These are phyloP conservation scores for Elsinoe australis DNA, from an alignment of 2,329 filamentous ascomycete species.

Conservation along the genomic window DNA sequence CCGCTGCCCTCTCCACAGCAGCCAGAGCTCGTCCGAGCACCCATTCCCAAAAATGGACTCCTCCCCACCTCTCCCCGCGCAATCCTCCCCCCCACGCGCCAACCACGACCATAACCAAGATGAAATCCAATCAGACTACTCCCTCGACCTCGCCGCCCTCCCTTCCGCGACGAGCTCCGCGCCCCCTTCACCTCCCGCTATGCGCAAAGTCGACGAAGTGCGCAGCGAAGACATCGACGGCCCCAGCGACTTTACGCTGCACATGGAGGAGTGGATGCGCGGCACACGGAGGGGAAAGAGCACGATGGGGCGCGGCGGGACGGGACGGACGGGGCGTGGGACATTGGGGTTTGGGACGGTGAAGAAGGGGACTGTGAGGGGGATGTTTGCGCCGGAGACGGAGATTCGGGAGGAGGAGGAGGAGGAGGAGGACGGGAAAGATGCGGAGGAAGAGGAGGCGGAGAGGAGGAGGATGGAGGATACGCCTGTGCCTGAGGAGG, in stretches of 20 bases:
- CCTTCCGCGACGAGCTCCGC: slow-evolving; percentile 24
- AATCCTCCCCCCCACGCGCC: slow-evolving; percentile 2
- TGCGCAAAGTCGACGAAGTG: slow-evolving; percentile 23
- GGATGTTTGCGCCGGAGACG: not conserved
- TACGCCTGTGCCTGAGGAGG: slow-evolving; percentile 1
- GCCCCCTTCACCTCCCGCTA: slow-evolving; percentile 22
- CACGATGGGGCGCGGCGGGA: not conserved
- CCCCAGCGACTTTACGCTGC: slow-evolving; percentile 33
- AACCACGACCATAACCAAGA: no score
- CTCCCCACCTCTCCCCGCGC: slow-evolving; percentile 4
- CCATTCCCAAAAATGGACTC: not conserved
- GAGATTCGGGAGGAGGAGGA: slow-evolving; percentile 16
- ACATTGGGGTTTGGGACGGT: not conserved
- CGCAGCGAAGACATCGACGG: slow-evolving; percentile 33
- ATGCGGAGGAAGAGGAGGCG: slow-evolving; percentile 2
- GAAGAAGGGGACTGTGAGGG: not conserved
- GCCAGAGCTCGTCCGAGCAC: no score
- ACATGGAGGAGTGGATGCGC: slow-evolving; percentile 31
- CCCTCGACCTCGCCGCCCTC: slow-evolving; percentile 30
- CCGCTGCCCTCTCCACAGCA: no score
- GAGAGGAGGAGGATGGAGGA: slow-evolving; percentile 7
- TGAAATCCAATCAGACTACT: slow-evolving; percentile 29
- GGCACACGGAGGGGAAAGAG: slow-evolving; percentile 21
- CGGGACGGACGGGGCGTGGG: not conserved
- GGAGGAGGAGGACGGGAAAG: not conserved